Evolutionary conservation across 139 green algal species (phyloP).

Genomic region (Asterochloris sp.): DNA sequence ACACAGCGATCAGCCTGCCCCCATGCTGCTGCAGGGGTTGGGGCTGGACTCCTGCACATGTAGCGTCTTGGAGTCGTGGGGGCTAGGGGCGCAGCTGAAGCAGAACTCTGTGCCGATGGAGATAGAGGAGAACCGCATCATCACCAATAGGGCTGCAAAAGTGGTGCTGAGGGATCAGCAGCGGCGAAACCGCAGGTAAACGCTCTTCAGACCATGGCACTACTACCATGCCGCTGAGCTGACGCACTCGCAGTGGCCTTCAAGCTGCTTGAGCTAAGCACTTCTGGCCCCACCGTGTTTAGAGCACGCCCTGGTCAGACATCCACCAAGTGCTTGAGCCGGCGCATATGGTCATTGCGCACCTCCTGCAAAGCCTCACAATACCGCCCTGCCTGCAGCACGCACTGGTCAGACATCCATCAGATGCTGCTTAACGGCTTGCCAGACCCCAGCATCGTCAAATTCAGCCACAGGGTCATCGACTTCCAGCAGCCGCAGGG

Average conservation of each 20-base stretch:
- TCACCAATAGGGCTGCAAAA: no score
- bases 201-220: neutral
- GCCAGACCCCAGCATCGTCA: constrained; percentile 7
- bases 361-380: neutral
- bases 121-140: no score
- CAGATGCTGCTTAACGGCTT: constrained; percentile 1
- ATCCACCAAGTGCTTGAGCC: neutral
- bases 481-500: constrained; percentile 6
- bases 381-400: neutral
- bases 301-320: neutral
- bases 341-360: neutral
- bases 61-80: no score
- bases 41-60: no score
- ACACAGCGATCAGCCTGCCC: no score
- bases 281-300: neutral
- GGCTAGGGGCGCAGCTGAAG: no score
- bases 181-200: neutral
- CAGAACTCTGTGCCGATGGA: no score
- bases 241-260: neutral
- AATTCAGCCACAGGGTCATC: constrained; percentile 15
- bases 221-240: neutral
- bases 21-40: no score
- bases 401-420: constrained; percentile 16
- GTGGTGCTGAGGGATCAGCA: neutral
- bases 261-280: neutral